Conservation (phyloP, 1,284 basidiomycete genomes). For the Malassezia arunalokei region DNA sequence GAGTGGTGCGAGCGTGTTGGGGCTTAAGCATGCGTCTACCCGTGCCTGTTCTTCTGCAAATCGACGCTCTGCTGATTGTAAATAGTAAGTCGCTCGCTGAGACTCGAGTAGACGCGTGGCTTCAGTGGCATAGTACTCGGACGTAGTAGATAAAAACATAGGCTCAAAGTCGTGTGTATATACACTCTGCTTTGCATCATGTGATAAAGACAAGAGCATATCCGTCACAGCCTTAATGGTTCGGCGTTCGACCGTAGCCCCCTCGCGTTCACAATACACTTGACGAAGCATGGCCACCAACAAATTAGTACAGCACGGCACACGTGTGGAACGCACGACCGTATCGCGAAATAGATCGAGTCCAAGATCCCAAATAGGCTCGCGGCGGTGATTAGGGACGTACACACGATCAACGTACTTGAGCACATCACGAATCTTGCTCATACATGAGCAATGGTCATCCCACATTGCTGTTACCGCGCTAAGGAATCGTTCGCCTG, state of each 20-base stretch:
- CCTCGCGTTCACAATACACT: constrained; percentile 81
- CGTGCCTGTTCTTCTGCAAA: constrained; percentile 74
- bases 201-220: constrained; percentile 62
- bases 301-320: constrained; percentile 70
- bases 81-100: constrained; percentile 70
- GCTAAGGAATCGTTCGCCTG: constrained; percentile 73
- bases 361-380: constrained; percentile 67
- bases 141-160: constrained; percentile 63
- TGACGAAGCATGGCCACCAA: constrained; percentile 70
- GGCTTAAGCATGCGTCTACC: constrained; percentile 76
- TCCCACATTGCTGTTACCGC: constrained; percentile 80
- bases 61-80: constrained; percentile 69
- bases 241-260: constrained; percentile 78
- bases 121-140: constrained; percentile 68
- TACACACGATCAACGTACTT: constrained; percentile 65
- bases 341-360: constrained; percentile 70
- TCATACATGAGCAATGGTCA: constrained; percentile 81
- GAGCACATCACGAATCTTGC: constrained; percentile 74
- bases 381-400: constrained; percentile 27
- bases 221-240: constrained; percentile 77
- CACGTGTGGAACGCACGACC: constrained; percentile 54
- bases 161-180: constrained; percentile 81
- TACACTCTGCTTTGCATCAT: constrained; percentile 51
- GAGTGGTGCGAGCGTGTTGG: constrained; percentile 60
- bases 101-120: constrained; percentile 60